Conservation (phyloP, 164 flowering plant genomes). For the Kingdonia uniflora region DNA sequence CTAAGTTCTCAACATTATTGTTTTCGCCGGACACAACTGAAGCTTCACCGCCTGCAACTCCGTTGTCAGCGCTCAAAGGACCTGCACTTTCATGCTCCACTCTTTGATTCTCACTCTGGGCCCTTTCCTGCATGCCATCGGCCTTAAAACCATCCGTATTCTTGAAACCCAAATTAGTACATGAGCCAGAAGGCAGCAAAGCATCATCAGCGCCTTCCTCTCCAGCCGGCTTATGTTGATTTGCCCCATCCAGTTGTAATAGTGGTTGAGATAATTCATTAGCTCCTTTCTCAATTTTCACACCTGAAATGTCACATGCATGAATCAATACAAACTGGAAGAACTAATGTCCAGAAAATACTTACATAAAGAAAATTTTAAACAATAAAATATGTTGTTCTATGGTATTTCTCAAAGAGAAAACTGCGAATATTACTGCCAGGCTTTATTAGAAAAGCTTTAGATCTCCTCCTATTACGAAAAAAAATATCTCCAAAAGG, state of each 20-base stretch:
- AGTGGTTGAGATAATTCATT: conserved; percentile 16
- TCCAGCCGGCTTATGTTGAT: conserved; percentile 2
- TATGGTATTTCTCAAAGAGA: too few relatives aligned
- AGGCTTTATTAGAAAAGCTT: too few relatives aligned
- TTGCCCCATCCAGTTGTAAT: conserved; percentile 1
- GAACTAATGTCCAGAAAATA: too few relatives aligned
- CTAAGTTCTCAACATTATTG: conserved; percentile 20
- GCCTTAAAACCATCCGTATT: conserved; percentile 16
- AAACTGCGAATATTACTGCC: too few relatives aligned
- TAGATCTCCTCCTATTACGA: too few relatives aligned
- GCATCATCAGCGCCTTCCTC: conserved; percentile 7
- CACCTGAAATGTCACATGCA: conserved; percentile 1
- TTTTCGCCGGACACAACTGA: conserved; percentile 13
- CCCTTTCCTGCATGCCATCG: conserved; percentile 8
- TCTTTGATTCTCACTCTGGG: conserved; percentile 14
- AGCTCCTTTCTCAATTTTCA: conserved; percentile 13
- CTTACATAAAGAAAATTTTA: too few relatives aligned
- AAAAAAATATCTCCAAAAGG: too few relatives aligned
- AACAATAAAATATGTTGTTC: too few relatives aligned
- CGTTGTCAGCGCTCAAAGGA: conserved; percentile 10
- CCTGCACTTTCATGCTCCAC: conserved; percentile 12
- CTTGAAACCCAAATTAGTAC: conserved; percentile 11
- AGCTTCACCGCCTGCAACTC: conserved; percentile 11
- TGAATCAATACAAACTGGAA: too few relatives aligned
- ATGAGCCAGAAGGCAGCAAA: conserved; percentile 12